These are phyloP conservation scores for Kalmanozyma brasiliensis DNA, from an alignment of 1,284 basidiomycete genomes.

Conservation along the genomic window DNA sequence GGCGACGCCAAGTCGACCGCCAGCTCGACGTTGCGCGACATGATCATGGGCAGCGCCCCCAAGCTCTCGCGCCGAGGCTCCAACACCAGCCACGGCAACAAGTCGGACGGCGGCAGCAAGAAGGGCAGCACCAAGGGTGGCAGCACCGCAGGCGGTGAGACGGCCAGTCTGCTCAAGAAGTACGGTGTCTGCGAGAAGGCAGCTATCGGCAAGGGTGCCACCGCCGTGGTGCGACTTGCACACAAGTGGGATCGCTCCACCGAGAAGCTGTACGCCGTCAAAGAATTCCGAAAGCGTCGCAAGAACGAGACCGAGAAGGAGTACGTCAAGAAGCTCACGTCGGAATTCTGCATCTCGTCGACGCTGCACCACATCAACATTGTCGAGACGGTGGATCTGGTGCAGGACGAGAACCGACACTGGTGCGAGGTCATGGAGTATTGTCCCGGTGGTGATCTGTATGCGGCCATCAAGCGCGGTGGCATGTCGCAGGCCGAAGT, in stretches of 20 bases:
- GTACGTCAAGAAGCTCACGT: conserved; percentile 99
- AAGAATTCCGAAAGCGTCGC: conserved; percentile 97
- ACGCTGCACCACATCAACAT: conserved; percentile 95
- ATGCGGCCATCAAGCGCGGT: conserved; percentile 97
- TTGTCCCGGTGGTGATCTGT: conserved; percentile 90
- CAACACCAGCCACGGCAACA: conserved; percentile 54
- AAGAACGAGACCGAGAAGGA: conserved; percentile 99
- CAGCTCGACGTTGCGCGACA: conserved; percentile 63
- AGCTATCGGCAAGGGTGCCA: conserved; percentile 96
- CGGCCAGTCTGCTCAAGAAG: conserved; percentile 75
- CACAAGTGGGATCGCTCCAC: conserved; percentile 98
- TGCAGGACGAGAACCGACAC: conserved; percentile 93
- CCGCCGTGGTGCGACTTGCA: conserved; percentile 91
- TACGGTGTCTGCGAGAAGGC: conserved; percentile 97
- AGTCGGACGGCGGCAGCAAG: conserved; percentile 56
- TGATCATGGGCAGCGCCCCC: conserved; percentile 65
- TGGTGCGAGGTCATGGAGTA: conserved; percentile 99
- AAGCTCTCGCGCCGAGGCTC: conserved; percentile 63
- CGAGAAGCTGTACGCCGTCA: conserved; percentile 98
- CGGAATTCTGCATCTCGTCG: conserved; percentile 98
- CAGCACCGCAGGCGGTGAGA: conserved; percentile 54
- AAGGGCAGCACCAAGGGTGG: conserved; percentile 59
- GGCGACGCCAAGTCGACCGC: conserved; percentile 61
- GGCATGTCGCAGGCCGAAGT: conserved; percentile 93
- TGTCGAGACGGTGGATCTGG: conserved; percentile 97